Evolutionary conservation across 2,329 filamentous ascomycete genomes (phyloP).

Genomic region (Botryosphaeria dothidea): DNA sequence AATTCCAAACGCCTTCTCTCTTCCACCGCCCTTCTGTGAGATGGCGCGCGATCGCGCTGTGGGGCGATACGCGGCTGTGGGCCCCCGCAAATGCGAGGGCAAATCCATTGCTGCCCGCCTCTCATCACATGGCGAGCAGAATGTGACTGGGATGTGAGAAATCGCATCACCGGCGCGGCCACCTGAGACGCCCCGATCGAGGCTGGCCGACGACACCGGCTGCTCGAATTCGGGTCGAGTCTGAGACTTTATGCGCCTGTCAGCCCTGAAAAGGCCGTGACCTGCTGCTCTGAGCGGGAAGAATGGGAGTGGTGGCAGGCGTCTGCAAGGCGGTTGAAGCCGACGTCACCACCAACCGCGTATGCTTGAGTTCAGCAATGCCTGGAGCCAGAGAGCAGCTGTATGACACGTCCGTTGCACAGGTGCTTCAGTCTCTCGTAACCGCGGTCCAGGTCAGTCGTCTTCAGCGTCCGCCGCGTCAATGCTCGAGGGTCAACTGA

Average conservation of each 20-base stretch:
- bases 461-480: conserved; percentile 5
- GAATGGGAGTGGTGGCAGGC: conserved; percentile 10
- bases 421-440: conserved; percentile 12
- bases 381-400: background rate
- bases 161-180: background rate
- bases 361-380: background rate
- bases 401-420: conserved; percentile 15
- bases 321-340: conserved; percentile 2
- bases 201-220: background rate
- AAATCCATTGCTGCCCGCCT: background rate
- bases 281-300: conserved; percentile 4
- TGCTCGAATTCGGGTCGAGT: background rate
- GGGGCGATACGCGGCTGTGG: conserved; percentile 12
- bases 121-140: conserved; percentile 12
- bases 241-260: conserved; percentile 13
- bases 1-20: background rate
- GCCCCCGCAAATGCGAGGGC: conserved; percentile 14
- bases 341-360: background rate
- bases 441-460: conserved; percentile 10
- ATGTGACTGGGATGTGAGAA: conserved; percentile 14
- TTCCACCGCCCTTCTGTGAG: background rate
- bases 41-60: conserved; percentile 4
- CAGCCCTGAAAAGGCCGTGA: conserved; percentile 4
- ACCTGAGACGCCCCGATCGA: background rate
- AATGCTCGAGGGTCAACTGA: conserved; percentile 12